phyloP scores from a whole-genome alignment of 1,284 basidiomycete species.

The Ceratobasidium theobromae region DNA sequence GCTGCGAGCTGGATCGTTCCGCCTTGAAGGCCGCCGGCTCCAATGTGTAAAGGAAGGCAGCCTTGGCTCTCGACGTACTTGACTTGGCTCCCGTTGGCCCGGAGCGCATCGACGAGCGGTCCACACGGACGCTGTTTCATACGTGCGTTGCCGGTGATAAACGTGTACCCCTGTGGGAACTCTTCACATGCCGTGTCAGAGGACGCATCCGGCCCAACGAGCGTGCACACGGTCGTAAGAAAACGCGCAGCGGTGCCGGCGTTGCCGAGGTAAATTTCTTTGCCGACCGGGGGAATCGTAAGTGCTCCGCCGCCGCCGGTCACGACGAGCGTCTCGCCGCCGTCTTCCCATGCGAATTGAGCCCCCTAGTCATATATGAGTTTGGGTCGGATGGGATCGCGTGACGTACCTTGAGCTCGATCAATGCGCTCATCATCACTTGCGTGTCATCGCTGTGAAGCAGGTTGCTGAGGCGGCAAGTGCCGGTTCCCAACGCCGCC shows the following conservation, averaged over 20 bases:
- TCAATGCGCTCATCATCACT: conserved; percentile 96
- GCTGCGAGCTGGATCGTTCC: conserved; percentile 87
- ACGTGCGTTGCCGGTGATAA: conserved; percentile 95
- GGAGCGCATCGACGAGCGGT: conserved; percentile 90
- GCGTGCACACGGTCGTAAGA: conserved; percentile 92
- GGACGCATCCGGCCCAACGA: conserved; percentile 52
- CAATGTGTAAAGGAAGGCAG: conserved; percentile 87
- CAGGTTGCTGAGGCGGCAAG: conserved; percentile 85
- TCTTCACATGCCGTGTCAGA: conserved; percentile 47
- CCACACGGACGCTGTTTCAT: conserved; percentile 98
- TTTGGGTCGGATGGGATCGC: conserved; percentile 20
- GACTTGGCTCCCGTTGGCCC: conserved; percentile 78
- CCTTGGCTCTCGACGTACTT: conserved; percentile 78
- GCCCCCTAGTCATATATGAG: conserved; percentile 63
- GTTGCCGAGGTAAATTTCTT: conserved; percentile 94
- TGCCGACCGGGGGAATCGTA: conserved; percentile 72
- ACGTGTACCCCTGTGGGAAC: conserved; percentile 52
- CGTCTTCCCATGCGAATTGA: conserved; percentile 88
- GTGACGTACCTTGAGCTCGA: conserved; percentile 73
- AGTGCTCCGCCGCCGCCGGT: conserved; percentile 82
- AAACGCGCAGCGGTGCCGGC: conserved; percentile 98
- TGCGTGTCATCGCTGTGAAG: conserved; percentile 98
- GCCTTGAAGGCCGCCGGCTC: conserved; percentile 81
- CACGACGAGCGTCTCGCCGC: conserved; percentile 90
- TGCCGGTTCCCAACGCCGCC: conserved; percentile 87